Percentiles rank a stretch among this genome's conserved stretches.
Evolutionary conservation across 2,329 filamentous ascomycete species (phyloP).

Genomic region (Gnomoniopsis smithogilvyi): DNA sequence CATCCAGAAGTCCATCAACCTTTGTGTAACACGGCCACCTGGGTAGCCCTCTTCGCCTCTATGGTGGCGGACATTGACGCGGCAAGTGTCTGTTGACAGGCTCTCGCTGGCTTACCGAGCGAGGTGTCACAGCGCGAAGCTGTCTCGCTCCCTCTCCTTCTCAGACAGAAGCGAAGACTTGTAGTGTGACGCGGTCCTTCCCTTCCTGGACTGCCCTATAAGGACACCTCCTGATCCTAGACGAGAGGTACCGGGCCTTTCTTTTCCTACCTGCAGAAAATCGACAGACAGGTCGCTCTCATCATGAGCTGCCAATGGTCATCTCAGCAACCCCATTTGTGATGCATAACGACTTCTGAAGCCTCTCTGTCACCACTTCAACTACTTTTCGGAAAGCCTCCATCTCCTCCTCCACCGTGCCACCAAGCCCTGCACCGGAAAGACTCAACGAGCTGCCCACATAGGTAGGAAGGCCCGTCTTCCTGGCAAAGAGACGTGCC

Average conservation of each 20-base stretch:
- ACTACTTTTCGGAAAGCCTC: slow-evolving; percentile 77
- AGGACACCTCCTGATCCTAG: not conserved
- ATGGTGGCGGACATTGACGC: not conserved
- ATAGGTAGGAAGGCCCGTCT: slow-evolving; percentile 73
- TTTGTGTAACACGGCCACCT: not conserved
- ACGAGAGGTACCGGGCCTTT: not conserved
- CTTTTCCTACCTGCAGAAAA: not conserved
- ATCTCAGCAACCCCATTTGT: slow-evolving; percentile 20
- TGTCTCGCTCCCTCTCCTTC: not conserved
- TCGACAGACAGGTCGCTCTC: not conserved
- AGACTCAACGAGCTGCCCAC: slow-evolving; percentile 86
- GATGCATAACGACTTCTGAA: slow-evolving; percentile 34
- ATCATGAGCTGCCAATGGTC: slow-evolving; percentile 14
- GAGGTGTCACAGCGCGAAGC: not conserved
- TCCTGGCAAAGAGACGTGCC: slow-evolving; percentile 77
- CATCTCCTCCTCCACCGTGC: slow-evolving; percentile 90
- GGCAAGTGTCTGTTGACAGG: not conserved
- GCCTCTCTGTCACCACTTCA: slow-evolving; percentile 59
- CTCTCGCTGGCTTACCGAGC: not conserved
- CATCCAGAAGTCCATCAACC: not conserved
- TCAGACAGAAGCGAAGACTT: not conserved
- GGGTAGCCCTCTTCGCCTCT: not conserved
- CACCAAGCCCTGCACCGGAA: slow-evolving; percentile 68
- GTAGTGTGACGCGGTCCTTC: not conserved
- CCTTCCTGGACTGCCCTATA: not conserved